phyloP scores from a whole-genome alignment of 1,284 basidiomycete genomes.

The Pseudozyma flocculosa region DNA sequence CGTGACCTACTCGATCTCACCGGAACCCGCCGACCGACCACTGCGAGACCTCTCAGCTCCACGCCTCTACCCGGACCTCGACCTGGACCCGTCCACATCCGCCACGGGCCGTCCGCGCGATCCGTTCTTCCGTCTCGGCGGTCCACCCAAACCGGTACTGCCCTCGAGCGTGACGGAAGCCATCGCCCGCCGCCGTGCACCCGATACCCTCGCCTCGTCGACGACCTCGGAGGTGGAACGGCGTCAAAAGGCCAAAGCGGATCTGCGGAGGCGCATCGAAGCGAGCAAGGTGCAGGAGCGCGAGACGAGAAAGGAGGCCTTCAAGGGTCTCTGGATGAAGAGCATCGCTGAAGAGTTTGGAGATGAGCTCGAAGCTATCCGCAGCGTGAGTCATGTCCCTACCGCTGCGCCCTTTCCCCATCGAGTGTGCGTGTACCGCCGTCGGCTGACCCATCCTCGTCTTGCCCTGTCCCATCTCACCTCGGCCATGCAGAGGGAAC shows the following conservation, averaged over 20 bases:
- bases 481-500: slow-evolving; percentile 17
- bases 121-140: background rate
- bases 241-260: background rate
- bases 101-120: no score
- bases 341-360: slow-evolving; percentile 44
- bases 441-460: no score
- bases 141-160: background rate
- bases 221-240: background rate
- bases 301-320: slow-evolving; percentile 11
- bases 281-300: background rate
- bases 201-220: no score
- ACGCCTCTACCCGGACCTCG: no score
- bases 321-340: slow-evolving; percentile 41
- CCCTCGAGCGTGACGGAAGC: background rate
- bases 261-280: background rate
- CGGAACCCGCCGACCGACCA: background rate
- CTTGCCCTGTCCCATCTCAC: background rate
- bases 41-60: no score
- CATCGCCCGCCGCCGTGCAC: background rate
- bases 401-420: background rate
- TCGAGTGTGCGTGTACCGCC: background rate
- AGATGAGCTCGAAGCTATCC: slow-evolving; percentile 39
- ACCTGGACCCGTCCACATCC: no score
- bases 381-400: slow-evolving; percentile 15
- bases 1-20: background rate